Evolutionary conservation across 2,329 filamentous ascomycete genomes (phyloP), one percentile per base, ranked within the genome.

Genomic region (Zopfia rhizophila): DNA sequence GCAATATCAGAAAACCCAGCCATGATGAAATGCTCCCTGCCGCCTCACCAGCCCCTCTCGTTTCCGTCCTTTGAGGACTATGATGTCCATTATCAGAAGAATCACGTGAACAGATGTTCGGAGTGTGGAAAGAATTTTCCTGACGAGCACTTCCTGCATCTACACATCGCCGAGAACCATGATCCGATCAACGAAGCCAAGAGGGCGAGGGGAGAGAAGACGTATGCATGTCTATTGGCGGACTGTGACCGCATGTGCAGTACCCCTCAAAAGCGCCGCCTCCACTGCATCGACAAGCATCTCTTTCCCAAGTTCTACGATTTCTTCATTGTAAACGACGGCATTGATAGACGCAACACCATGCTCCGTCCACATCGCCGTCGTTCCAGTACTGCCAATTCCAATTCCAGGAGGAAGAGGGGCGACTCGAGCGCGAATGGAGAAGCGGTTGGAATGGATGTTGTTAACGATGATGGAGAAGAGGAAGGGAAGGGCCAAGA

Each of bases 281-380:
- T 90, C 68, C 93, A 99, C 76, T 79, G 96, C 56, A 90, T 96
- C 57, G 92, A 96, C 77, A 97, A 96, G 75, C 94, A 99, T 72
- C 82, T 87, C 74, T 99, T 94, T 66, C 93, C 92, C 8, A 85
- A 84, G 18, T 60, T 66, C 36, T 72, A 70, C 48, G 66, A 70
- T 46, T 72, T 72, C 48, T 65, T 85, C 37, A 83, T 97, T 39
- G 88, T 95, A 3, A 90, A 91, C 56, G 85, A 90, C 51, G 94
- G 94, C n/a, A 89, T 97, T 50, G 93, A 97, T 63, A 87, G 87
- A 35, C 84, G 90, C 38, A 85, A 80, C 30, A 96, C 91, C 13
- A 84, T 99, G 73, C 77, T 97, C 10, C 78, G 72, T 37, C 69
- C 71, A n/a, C 48, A 55, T 46, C 73, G 60, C 62, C 62, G 65